phyloP scores from a whole-genome alignment of 2,329 filamentous ascomycete genomes.

The Talaromyces atroroseus region DNA sequence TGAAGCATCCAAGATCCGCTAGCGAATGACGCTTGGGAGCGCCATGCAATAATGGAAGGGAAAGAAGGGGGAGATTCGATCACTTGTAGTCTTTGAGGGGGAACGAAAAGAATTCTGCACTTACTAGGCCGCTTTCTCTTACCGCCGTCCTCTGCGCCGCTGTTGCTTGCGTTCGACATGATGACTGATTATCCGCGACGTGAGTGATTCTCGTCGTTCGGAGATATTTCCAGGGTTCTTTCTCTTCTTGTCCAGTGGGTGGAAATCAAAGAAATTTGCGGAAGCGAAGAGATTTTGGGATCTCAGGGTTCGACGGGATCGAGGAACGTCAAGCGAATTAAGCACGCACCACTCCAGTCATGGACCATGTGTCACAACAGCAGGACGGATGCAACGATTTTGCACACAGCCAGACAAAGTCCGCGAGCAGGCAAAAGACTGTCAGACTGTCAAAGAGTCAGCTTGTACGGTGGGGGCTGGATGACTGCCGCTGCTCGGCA shows the following conservation, averaged over 20 bases:
- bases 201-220: background rate
- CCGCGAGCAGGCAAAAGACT: too few relatives aligned
- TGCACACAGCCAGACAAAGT: too few relatives aligned
- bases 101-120: slow-evolving; percentile 16
- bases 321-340: too few relatives aligned
- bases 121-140: slow-evolving; percentile 38
- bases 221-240: background rate
- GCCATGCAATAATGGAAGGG: slow-evolving; percentile 1
- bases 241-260: background rate
- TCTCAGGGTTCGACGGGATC: too few relatives aligned
- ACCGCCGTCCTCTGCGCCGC: slow-evolving; percentile 18
- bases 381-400: background rate
- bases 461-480: background rate
- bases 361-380: too few relatives aligned
- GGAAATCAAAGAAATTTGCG: background rate
- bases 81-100: background rate
- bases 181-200: background rate
- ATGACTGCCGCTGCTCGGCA: background rate
- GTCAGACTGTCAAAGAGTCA: background rate
- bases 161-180: slow-evolving; percentile 27
- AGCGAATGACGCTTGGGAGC: background rate
- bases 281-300: background rate
- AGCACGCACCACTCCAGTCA: too few relatives aligned
- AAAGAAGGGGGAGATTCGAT: background rate
- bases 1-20: slow-evolving; percentile 8